Conservation (phyloP, 2,329 filamentous ascomycete genomes). For the Botrytis fragariae region DNA sequence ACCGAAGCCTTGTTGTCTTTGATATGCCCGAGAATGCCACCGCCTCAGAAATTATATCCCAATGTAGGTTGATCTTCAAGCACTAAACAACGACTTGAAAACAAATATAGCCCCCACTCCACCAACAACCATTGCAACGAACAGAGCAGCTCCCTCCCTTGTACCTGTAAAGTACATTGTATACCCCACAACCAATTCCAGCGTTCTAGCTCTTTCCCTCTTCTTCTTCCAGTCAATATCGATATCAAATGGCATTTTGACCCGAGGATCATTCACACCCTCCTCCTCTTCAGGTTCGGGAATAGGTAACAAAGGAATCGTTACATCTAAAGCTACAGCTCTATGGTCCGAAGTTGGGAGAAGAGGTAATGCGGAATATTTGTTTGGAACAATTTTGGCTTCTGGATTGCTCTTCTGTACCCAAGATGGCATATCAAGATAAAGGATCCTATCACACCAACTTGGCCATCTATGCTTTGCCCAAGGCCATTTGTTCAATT, state of each 20-base stretch:
- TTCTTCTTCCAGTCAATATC: conserved; percentile 55
- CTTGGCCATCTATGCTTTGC: conserved; percentile 81
- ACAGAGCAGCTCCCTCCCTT: conserved; percentile 35
- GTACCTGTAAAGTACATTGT: conserved; percentile 45
- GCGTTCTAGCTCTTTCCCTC: conserved; percentile 52
- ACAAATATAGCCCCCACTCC: conserved; percentile 35
- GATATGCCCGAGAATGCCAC: not conserved
- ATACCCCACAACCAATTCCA: conserved; percentile 59
- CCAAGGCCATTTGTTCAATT: conserved; percentile 63
- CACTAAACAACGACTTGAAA: conserved; percentile 24
- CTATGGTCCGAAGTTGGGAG: conserved; percentile 85
- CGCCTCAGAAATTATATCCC: not conserved
- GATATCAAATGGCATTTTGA: conserved; percentile 55
- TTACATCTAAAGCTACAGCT: conserved; percentile 70
- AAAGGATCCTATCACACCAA: conserved; percentile 92
- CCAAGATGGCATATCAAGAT: conserved; percentile 61
- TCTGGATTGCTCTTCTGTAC: conserved; percentile 39
- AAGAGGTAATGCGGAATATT: conserved; percentile 74
- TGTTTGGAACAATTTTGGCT: conserved; percentile 53
- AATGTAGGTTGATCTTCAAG: not conserved
- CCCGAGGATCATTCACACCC: conserved; percentile 40
- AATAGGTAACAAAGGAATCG: conserved; percentile 56
- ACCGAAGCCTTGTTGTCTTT: not conserved
- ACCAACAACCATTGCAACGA: conserved; percentile 35
- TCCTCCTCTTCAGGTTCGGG: conserved; percentile 39